These are phyloP conservation scores for Naganishia onofrii DNA, from an alignment of 768 basidiomycete genomes.

Conservation along the genomic window DNA sequence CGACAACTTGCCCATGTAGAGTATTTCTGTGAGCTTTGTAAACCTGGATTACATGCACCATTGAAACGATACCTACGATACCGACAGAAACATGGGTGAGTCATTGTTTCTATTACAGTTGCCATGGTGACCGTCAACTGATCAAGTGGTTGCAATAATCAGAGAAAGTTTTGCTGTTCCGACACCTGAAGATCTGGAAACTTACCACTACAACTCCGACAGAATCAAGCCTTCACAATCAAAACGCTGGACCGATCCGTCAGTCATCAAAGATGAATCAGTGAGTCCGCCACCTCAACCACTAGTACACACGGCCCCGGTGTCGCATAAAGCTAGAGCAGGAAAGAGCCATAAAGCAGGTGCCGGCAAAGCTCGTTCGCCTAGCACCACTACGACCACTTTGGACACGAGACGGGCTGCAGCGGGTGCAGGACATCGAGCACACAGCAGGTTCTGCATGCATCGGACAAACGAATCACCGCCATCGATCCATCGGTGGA, in stretches of 20 bases:
- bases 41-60: slow-evolving; percentile 77
- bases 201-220: slow-evolving; percentile 33
- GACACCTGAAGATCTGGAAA: slow-evolving; percentile 40
- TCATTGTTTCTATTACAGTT: slow-evolving; percentile 19
- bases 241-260: slow-evolving; percentile 40
- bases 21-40: slow-evolving; percentile 92
- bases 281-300: slow-evolving; percentile 25
- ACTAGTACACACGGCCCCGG: neutral
- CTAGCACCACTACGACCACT: neutral
- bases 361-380: slow-evolving; percentile 12
- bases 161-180: slow-evolving; percentile 32
- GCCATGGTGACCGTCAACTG: slow-evolving; percentile 6
- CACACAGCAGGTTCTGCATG: slow-evolving; percentile 3
- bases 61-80: slow-evolving; percentile 54
- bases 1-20: slow-evolving; percentile 55
- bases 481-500: no score
- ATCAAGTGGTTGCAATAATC: neutral
- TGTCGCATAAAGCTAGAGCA: neutral
- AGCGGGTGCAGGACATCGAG: slow-evolving; percentile 7
- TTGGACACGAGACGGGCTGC: slow-evolving; percentile 1
- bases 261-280: slow-evolving; percentile 23
- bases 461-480: no score
- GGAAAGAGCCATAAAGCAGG: slow-evolving; percentile 21
- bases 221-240: slow-evolving; percentile 47
- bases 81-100: slow-evolving; percentile 64